These are phyloP conservation scores for Thermomyces lanuginosus DNA, from an alignment of 2,329 filamentous ascomycete species.

Conservation along the genomic window DNA sequence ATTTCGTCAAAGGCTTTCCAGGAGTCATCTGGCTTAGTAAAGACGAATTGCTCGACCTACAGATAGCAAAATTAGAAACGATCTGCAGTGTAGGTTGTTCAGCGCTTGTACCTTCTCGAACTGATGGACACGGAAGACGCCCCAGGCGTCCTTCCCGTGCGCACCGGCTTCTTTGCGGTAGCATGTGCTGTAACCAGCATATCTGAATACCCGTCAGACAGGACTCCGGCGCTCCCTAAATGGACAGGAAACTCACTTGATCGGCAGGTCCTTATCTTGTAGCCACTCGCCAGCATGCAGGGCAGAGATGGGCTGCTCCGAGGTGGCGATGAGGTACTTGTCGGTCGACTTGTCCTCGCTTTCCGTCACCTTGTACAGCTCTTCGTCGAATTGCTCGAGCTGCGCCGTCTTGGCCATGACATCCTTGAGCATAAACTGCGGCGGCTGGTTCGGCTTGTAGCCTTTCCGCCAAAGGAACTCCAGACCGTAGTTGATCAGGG, in stretches of 20 bases:
- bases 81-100: too few relatives aligned
- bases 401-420: slow-evolving; percentile 98
- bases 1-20: slow-evolving; percentile 91
- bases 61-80: too few relatives aligned
- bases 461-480: slow-evolving; percentile 71
- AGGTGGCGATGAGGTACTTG: slow-evolving; percentile 70
- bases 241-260: slow-evolving; percentile 63
- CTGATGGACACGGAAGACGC: slow-evolving; percentile 93
- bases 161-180: slow-evolving; percentile 91
- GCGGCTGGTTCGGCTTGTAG: slow-evolving; percentile 69
- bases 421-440: slow-evolving; percentile 87
- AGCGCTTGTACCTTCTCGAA: slow-evolving; percentile 60
- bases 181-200: slow-evolving; percentile 83
- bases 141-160: slow-evolving; percentile 89
- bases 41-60: slow-evolving; percentile 59
- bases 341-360: slow-evolving; percentile 74
- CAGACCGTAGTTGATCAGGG: slow-evolving; percentile 85
- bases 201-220: too few relatives aligned
- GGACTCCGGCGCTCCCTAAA: too few relatives aligned
- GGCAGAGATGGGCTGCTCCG: slow-evolving; percentile 86
- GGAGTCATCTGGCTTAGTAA: slow-evolving; percentile 73
- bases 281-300: slow-evolving; percentile 93
- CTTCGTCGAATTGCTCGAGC: slow-evolving; percentile 92
- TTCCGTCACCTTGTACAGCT: slow-evolving; percentile 85
- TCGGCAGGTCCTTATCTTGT: slow-evolving; percentile 64